Conservation (phyloP, 805 yeast species). For the Candida schatavii region DNA sequence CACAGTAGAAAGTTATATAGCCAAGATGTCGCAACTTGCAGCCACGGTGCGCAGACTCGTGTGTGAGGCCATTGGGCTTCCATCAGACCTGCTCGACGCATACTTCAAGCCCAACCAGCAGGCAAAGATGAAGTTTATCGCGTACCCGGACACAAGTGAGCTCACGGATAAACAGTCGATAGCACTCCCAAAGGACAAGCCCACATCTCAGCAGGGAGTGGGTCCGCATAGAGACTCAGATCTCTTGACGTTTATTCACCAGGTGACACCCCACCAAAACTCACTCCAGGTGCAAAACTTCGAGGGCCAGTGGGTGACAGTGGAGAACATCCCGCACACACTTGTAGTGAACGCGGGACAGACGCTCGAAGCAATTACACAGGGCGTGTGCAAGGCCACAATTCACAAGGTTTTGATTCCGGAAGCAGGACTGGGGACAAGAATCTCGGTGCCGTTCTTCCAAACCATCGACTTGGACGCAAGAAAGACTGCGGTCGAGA, state of each 20-base stretch:
- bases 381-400: conserved; percentile 58
- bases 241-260: conserved; percentile 57
- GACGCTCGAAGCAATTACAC: conserved; percentile 57
- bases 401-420: conserved; percentile 54
- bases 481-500: conserved; percentile 24
- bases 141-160: conserved; percentile 48
- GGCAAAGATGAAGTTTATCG: conserved; percentile 51
- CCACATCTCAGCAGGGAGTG: conserved; percentile 45
- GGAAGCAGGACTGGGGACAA: conserved; percentile 32
- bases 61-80: conserved; percentile 54
- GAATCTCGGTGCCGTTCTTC: conserved; percentile 48
- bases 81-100: conserved; percentile 40
- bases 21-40: conserved; percentile 44
- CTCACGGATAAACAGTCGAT: conserved; percentile 18
- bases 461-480: conserved; percentile 44
- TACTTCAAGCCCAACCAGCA: conserved; percentile 54
- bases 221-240: conserved; percentile 72
- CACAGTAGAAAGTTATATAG: conserved; percentile 40
- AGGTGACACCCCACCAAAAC: conserved; percentile 47
- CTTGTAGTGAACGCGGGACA: conserved; percentile 61
- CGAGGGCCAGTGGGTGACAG: conserved; percentile 56
- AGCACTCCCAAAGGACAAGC: conserved; percentile 24
- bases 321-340: conserved; percentile 46
- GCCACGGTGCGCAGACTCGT: conserved; percentile 43
- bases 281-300: conserved; percentile 56